A percentile compares a stretch with the other conserved stretches of the same genome.
Conservation (phyloP, 2,329 filamentous ascomycete genomes). For the Cytospora piceae region DNA sequence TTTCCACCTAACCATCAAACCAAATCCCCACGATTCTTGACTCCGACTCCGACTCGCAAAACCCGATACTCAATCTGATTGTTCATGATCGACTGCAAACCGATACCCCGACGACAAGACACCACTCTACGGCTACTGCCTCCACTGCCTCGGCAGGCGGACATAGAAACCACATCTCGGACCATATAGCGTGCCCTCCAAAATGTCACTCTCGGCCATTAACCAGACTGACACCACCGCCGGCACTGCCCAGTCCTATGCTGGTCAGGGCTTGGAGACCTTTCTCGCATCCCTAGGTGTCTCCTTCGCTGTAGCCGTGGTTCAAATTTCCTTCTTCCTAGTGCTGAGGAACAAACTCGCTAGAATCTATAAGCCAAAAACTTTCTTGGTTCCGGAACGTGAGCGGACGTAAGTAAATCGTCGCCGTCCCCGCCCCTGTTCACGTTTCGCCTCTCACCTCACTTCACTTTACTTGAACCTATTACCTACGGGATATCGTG, state of each 20-base stretch:
- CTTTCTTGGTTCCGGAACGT: slow-evolving; percentile 82
- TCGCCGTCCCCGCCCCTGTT: background rate
- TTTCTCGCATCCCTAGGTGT: slow-evolving; percentile 69
- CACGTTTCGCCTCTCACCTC: no score
- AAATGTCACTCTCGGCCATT: slow-evolving; percentile 26
- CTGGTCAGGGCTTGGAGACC: slow-evolving; percentile 52
- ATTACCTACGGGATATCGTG: background rate
- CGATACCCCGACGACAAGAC: background rate
- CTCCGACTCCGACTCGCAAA: background rate
- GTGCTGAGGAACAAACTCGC: slow-evolving; percentile 77
- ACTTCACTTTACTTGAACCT: background rate
- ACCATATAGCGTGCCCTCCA: slow-evolving; percentile 1
- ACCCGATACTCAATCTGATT: background rate
- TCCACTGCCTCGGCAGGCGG: background rate
- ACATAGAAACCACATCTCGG: background rate
- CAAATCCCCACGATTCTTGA: background rate
- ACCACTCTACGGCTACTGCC: background rate
- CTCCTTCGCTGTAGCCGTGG: slow-evolving; percentile 64
- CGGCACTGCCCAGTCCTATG: slow-evolving; percentile 37
- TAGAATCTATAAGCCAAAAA: slow-evolving; percentile 84
- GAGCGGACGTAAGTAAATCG: slow-evolving; percentile 63
- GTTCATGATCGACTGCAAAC: background rate
- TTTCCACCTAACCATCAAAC: slow-evolving; percentile 13
- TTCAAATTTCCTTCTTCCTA: slow-evolving; percentile 72
- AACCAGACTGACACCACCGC: slow-evolving; percentile 21